Conservation (phyloP, 1,139 yeast genomes). For the Suhomyces anneliseae region DNA sequence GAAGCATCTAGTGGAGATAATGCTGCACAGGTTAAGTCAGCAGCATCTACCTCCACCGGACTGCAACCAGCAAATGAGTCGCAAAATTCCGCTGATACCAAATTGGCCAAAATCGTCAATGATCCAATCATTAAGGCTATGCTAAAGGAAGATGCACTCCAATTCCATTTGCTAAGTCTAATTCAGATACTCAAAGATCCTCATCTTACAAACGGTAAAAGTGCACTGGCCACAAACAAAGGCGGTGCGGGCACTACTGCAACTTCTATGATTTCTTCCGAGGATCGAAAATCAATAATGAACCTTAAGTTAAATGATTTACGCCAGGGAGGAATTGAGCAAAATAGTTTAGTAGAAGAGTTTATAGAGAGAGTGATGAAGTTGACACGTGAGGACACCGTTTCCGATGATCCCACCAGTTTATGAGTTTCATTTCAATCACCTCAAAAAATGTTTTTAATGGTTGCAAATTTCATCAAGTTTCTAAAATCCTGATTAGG, state of each 20-base stretch:
- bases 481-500: too few species aligned
- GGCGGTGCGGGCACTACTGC: slow-evolving; percentile 23
- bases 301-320: slow-evolving; percentile 59
- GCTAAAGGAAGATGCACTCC: slow-evolving; percentile 50
- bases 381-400: neutral
- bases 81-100: slow-evolving; percentile 24
- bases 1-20: neutral
- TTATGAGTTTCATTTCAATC: neutral
- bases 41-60: too few species aligned
- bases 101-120: slow-evolving; percentile 21
- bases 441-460: too few species aligned
- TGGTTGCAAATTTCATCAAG: neutral
- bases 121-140: slow-evolving; percentile 44
- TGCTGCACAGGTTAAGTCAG: too few species aligned
- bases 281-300: slow-evolving; percentile 56
- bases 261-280: slow-evolving; percentile 1
- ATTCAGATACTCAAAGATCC: slow-evolving; percentile 48
- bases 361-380: slow-evolving; percentile 34
- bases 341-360: slow-evolving; percentile 65
- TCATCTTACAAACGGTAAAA: slow-evolving; percentile 41
- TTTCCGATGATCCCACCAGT: neutral
- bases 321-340: slow-evolving; percentile 62
- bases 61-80: slow-evolving; percentile 16
- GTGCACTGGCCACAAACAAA: neutral
- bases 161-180: slow-evolving; percentile 52